Evolutionary conservation across 176 grass and related monocot genomes (phyloP).

Genomic region (Alloteropsis semialata): DNA sequence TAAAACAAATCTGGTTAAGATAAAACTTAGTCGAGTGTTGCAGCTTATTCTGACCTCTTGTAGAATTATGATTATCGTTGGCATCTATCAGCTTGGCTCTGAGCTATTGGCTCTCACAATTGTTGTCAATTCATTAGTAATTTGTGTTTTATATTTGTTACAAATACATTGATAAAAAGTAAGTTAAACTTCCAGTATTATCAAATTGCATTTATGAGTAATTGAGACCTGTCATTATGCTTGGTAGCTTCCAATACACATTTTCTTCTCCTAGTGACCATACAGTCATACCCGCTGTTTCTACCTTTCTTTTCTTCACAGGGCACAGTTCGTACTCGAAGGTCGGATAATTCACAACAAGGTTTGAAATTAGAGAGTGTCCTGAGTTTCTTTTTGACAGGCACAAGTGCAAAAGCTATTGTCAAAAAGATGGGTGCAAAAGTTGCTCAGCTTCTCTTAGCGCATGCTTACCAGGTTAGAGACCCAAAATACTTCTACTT

Average conservation of each 20-base stretch:
- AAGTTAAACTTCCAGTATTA: constrained; percentile 19
- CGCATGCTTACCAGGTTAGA: constrained; percentile 84
- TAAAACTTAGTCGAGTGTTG: constrained; percentile 13
- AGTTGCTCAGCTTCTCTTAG: constrained; percentile 66
- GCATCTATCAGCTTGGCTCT: neutral
- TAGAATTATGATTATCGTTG: neutral
- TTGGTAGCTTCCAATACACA: neutral
- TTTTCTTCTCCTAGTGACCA: constrained; percentile 12
- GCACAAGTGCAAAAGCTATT: constrained; percentile 48
- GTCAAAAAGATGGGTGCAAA: constrained; percentile 70
- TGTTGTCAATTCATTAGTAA: neutral
- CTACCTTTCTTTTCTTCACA: constrained; percentile 31
- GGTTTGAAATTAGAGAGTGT: constrained; percentile 58
- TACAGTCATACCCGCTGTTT: constrained; percentile 12
- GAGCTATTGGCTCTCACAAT: neutral
- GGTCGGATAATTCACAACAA: constrained; percentile 57
- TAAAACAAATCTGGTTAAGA: neutral
- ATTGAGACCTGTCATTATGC: neutral
- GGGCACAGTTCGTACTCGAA: constrained; percentile 60
- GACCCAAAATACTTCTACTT: constrained; percentile 1
- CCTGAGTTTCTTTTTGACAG: constrained; percentile 61
- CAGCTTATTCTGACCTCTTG: constrained; percentile 1
- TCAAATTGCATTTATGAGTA: constrained; percentile 4
- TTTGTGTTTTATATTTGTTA: neutral
- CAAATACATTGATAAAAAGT: neutral